Evolutionary conservation across 257 asterid genomes (phyloP).

Genomic region (Solanum appendiculatum): DNA sequence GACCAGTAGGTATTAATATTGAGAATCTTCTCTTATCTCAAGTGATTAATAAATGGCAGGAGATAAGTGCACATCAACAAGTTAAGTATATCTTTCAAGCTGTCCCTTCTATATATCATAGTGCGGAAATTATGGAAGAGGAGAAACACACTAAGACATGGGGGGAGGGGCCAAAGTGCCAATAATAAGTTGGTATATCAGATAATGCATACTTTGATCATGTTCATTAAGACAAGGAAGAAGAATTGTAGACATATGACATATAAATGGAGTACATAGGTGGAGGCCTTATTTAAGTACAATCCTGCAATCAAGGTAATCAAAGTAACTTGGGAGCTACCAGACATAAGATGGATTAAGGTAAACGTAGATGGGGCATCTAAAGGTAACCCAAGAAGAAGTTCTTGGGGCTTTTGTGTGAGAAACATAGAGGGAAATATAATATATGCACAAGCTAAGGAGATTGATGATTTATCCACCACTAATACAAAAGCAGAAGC

Average conservation of each 20-base stretch:
- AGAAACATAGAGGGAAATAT: not conserved
- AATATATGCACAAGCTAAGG: not conserved
- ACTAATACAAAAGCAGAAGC: not conserved
- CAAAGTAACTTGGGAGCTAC: too few species aligned
- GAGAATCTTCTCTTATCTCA: not conserved
- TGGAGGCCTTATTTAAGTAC: too few species aligned
- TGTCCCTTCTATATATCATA: too few species aligned
- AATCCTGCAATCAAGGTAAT: too few species aligned
- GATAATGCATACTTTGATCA: not conserved
- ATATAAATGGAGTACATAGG: too few species aligned
- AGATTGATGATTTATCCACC: not conserved
- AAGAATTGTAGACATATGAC: not conserved
- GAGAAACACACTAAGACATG: not conserved
- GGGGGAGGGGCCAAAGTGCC: not conserved
- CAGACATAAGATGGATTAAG: too few species aligned
- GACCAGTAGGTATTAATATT: not conserved
- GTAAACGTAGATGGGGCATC: too few species aligned
- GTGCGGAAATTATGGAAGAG: not conserved
- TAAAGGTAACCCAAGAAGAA: not conserved
- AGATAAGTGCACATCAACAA: not conserved
- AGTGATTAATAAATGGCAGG: not conserved
- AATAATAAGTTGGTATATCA: too few species aligned
- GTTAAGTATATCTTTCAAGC: too few species aligned
- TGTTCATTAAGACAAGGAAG: not conserved
- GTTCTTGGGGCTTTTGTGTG: not conserved